phyloP scores from a whole-genome alignment of 2,329 filamentous ascomycete species.

The Fusarium pininemorale region DNA sequence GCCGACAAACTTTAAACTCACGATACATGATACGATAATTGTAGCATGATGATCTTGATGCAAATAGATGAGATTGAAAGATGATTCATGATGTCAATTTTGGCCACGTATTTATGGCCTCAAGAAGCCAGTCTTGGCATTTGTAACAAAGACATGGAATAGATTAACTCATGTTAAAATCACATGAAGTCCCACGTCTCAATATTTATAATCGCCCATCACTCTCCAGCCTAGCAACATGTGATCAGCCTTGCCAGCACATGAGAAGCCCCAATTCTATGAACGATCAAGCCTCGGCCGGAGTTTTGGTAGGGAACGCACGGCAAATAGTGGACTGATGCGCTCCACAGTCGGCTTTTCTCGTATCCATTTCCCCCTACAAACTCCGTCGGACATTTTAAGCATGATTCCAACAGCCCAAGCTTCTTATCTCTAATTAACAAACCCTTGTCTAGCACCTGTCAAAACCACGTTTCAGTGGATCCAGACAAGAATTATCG shows the following conservation, averaged over 20 bases:
- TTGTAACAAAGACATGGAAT: not conserved
- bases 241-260: conserved; percentile 13
- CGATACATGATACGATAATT: not conserved
- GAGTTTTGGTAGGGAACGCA: not conserved
- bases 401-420: not conserved
- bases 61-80: not conserved
- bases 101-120: not conserved
- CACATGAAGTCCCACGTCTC: not conserved
- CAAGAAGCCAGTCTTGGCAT: not conserved
- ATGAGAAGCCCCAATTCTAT: not conserved
- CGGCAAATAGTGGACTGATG: conserved; percentile 19
- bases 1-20: not conserved
- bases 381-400: conserved; percentile 27
- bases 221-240: not conserved
- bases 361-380: not conserved
- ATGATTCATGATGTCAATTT: too few relatives aligned
- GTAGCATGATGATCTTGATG: too few relatives aligned
- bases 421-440: not conserved
- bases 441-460: not conserved
- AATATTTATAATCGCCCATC: conserved; percentile 1
- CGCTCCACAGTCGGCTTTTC: conserved; percentile 15
- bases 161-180: not conserved
- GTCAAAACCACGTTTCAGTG: conserved; percentile 1
- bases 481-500: not conserved
- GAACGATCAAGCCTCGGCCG: not conserved